Evolutionary conservation across 768 basidiomycete genomes (phyloP).

Genomic region (Termitomyces titanicus): DNA sequence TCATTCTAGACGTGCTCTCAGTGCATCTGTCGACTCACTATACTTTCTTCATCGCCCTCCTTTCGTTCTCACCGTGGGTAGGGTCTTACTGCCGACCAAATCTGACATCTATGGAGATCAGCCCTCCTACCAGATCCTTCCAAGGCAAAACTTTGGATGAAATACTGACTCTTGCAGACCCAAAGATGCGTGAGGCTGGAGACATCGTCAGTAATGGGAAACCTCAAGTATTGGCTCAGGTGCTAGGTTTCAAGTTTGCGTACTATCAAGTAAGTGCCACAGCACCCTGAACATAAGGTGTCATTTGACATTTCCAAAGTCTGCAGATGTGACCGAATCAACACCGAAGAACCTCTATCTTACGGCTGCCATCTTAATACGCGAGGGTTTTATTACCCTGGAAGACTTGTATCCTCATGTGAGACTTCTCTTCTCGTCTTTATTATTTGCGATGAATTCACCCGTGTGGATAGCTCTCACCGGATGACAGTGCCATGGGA

Average conservation of each 20-base stretch:
- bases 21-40: conserved; percentile 79
- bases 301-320: conserved; percentile 27
- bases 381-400: conserved; percentile 82
- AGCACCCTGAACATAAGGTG: conserved; percentile 1
- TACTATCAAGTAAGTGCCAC: conserved; percentile 74
- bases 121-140: conserved; percentile 38
- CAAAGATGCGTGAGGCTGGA: conserved; percentile 16
- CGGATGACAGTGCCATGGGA: conserved; percentile 75
- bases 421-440: conserved; percentile 24
- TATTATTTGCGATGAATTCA: not conserved
- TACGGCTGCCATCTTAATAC: conserved; percentile 82
- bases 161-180: conserved; percentile 55
- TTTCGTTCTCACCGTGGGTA: conserved; percentile 89
- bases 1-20: conserved; percentile 89
- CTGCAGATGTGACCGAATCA: conserved; percentile 53
- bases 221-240: conserved; percentile 76
- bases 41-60: conserved; percentile 82
- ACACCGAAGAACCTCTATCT: conserved; percentile 75
- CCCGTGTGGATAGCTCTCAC: conserved; percentile 50
- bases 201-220: conserved; percentile 26
- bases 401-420: conserved; percentile 95
- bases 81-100: conserved; percentile 38
- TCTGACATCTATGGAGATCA: conserved; percentile 32
- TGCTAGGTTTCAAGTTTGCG: conserved; percentile 96
- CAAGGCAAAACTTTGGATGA: conserved; percentile 65